Percentiles rank a stretch among this genome's conserved stretches.
Conservation (phyloP, 805 yeast genomes). For the Candida mattraensis region DNA sequence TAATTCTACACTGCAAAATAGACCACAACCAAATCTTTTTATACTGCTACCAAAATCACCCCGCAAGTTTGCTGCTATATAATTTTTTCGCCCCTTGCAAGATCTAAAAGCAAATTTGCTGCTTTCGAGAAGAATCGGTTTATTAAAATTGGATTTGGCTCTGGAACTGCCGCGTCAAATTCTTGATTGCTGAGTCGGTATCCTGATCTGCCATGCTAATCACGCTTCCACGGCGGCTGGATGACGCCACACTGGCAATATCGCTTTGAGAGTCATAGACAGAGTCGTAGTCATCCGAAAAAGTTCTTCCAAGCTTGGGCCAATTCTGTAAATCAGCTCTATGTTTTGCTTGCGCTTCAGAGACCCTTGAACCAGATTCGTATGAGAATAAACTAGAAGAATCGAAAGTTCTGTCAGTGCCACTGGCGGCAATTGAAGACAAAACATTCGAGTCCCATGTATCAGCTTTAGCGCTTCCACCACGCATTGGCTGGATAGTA, state of each 20-base stretch:
- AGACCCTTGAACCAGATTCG: slow-evolving; percentile 24
- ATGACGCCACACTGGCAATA: slow-evolving; percentile 1
- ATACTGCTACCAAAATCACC: no score
- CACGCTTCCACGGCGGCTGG: slow-evolving; percentile 5
- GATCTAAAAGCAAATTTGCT: no score
- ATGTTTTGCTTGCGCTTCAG: slow-evolving; percentile 11
- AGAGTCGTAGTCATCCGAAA: no score
- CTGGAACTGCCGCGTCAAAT: slow-evolving; percentile 6
- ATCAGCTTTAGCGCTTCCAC: no score
- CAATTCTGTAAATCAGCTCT: slow-evolving; percentile 15
- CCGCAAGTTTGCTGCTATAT: no score
- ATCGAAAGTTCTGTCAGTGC: slow-evolving; percentile 33
- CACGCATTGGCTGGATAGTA: slow-evolving; percentile 5
- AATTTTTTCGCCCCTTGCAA: no score
- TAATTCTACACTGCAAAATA: not conserved
- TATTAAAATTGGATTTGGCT: slow-evolving; percentile 8
- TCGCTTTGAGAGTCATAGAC: no score
- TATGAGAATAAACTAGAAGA: slow-evolving; percentile 40
- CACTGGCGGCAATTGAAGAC: slow-evolving; percentile 11
- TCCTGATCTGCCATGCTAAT: slow-evolving; percentile 6
- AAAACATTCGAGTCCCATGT: no score
- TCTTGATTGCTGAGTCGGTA: no score
- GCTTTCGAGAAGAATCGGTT: no score
- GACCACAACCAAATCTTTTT: slow-evolving; percentile 1
- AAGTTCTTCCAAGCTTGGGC: slow-evolving; percentile 25